A percentile compares a stretch with the other conserved stretches of the same genome.
Conservation (phyloP, 352 stramenopile species). For the Blastocystis sp. region DNA sequence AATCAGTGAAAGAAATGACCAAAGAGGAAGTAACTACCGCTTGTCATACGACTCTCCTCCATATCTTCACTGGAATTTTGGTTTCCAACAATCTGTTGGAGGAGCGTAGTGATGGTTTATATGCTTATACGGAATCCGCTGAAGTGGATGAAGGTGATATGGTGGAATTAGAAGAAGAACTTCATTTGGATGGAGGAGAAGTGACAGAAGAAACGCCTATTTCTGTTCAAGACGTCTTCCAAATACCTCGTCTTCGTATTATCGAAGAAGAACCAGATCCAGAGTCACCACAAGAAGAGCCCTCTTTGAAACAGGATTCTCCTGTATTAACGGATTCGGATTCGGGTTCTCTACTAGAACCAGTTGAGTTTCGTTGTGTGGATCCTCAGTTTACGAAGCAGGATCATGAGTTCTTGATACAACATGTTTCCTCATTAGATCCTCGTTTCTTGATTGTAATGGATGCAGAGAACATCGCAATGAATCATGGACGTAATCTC, state of each 20-base stretch:
- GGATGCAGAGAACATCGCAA: constrained; percentile 78
- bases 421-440: not conserved
- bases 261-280: not conserved
- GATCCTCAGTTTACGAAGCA: not conserved
- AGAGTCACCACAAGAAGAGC: not conserved
- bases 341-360: not conserved
- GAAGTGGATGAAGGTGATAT: not conserved
- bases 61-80: not conserved
- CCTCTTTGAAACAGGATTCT: not conserved
- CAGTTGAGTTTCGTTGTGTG: not conserved
- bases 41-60: not conserved
- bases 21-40: not conserved
- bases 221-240: not conserved
- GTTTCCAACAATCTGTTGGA: not conserved
- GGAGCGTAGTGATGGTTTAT: not conserved
- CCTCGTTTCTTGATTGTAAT: constrained; percentile 74
- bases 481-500: constrained; percentile 77
- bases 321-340: not conserved
- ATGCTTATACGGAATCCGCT: constrained; percentile 9
- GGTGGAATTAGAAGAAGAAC: not conserved
- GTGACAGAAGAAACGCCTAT: not conserved
- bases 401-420: not conserved
- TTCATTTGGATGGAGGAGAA: not conserved
- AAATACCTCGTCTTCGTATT: not conserved
- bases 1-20: not conserved